Percentiles rank a stretch among this genome's conserved stretches.
Conservation (phyloP, 2,329 filamentous ascomycete genomes). For the Venturia carpophila region DNA sequence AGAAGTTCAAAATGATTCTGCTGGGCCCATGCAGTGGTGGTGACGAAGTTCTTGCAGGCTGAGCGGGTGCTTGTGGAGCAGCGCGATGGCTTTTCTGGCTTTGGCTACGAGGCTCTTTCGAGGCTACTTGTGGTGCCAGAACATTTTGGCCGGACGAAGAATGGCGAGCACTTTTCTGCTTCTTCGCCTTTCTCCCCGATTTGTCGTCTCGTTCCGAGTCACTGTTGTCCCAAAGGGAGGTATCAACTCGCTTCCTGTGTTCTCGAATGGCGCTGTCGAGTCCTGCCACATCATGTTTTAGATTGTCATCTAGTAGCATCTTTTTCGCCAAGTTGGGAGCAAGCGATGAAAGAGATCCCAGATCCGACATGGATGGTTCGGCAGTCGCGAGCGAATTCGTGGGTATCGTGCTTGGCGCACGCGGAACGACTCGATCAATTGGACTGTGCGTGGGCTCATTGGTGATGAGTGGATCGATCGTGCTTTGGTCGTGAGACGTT, state of each 20-base stretch:
- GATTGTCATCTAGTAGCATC: conserved; percentile 19
- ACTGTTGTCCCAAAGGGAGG: conserved; percentile 13
- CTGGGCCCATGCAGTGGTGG: background rate
- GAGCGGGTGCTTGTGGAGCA: background rate
- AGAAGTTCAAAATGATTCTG: background rate
- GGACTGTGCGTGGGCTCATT: conserved; percentile 4
- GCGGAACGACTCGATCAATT: conserved; percentile 8
- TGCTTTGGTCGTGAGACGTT: background rate
- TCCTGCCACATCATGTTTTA: background rate
- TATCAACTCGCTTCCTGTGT: conserved; percentile 28
- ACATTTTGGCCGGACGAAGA: conserved; percentile 8
- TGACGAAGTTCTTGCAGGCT: background rate
- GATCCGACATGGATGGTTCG: background rate
- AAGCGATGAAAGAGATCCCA: conserved; percentile 29
- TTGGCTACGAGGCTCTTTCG: background rate
- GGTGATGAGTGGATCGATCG: conserved; percentile 23
- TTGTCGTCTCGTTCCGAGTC: conserved; percentile 16
- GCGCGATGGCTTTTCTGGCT: conserved; percentile 5
- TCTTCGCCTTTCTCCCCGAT: conserved; percentile 7
- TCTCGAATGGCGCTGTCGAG: conserved; percentile 11
- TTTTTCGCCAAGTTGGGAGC: conserved; percentile 37
- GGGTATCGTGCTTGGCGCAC: background rate
- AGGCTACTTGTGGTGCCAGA: background rate
- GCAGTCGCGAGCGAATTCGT: background rate
- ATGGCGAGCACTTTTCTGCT: conserved; percentile 13